A percentile compares a stretch with the other conserved stretches of the same genome.
Evolutionary conservation across 2,329 filamentous ascomycete species (phyloP).

Genomic region (Metarhizium guizhouense): DNA sequence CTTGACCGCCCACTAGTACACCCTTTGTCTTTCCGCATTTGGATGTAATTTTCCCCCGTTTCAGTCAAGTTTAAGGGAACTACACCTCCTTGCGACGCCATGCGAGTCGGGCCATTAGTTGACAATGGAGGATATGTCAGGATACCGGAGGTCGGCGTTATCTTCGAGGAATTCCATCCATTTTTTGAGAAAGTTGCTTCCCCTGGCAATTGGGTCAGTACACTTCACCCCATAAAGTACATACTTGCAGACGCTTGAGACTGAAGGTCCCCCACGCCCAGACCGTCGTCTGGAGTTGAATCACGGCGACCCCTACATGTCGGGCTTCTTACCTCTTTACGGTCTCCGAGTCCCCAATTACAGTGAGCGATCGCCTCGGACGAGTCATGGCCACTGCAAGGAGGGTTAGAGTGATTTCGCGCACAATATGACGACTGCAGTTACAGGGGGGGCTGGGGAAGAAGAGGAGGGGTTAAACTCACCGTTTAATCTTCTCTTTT

Average conservation of each 20-base stretch:
- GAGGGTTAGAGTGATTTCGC: background rate
- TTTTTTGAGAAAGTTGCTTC: conserved; percentile 72
- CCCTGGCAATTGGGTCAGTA: conserved; percentile 39
- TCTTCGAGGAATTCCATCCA: conserved; percentile 94
- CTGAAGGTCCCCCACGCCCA: background rate
- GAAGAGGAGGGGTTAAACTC: conserved; percentile 24
- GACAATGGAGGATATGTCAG: conserved; percentile 46
- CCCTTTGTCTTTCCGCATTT: background rate
- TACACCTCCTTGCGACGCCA: background rate
- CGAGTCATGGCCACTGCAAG: conserved; percentile 89
- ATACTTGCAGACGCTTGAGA: background rate
- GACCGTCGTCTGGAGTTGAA: background rate
- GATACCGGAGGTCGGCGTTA: conserved; percentile 81
- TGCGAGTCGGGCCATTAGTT: background rate
- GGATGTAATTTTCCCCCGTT: background rate
- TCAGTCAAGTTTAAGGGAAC: background rate
- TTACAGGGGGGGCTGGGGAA: background rate
- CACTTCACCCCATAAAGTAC: background rate
- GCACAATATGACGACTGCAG: no score
- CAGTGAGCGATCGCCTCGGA: conserved; percentile 78
- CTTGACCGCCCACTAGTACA: background rate
- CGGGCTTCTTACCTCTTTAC: conserved; percentile 65
- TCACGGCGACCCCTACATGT: background rate
- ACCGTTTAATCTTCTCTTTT: conserved; percentile 91
- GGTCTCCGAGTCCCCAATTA: conserved; percentile 92